Percentiles rank a stretch among this genome's conserved stretches.
Conservation (phyloP, 345 rosid species). For the Schrenkiella parvula region DNA sequence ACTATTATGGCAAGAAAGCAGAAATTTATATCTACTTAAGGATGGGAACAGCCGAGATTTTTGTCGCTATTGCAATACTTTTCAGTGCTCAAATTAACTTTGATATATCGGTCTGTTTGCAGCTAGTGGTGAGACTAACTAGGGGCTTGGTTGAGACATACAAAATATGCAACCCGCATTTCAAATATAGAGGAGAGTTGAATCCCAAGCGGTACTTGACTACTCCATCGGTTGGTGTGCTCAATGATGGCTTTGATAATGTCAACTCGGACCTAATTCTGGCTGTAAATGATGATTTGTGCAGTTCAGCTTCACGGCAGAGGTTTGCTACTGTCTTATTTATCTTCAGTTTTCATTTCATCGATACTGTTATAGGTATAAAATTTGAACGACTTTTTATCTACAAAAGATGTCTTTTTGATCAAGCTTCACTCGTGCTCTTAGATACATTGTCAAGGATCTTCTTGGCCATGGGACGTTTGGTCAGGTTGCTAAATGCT, state of each 20-base stretch:
- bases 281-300: slow-evolving; percentile 64
- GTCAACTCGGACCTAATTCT: slow-evolving; percentile 93
- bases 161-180: slow-evolving; percentile 79
- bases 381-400: slow-evolving; percentile 6
- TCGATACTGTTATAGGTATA: not conserved
- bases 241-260: slow-evolving; percentile 93
- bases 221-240: slow-evolving; percentile 86
- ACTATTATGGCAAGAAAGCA: not conserved
- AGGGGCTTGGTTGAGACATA: slow-evolving; percentile 87
- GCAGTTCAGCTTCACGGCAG: slow-evolving; percentile 68
- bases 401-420: not conserved
- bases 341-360: not conserved
- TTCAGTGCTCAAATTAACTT: slow-evolving; percentile 10
- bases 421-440: slow-evolving; percentile 28
- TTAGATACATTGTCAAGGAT: slow-evolving; percentile 94
- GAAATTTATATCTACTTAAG: slow-evolving; percentile 6
- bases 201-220: slow-evolving; percentile 97
- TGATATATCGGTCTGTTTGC: slow-evolving; percentile 33
- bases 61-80: slow-evolving; percentile 3
- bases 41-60: not conserved
- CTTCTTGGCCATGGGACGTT: slow-evolving; percentile 99
- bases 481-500: slow-evolving; percentile 99
- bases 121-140: slow-evolving; percentile 85
- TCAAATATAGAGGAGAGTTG: slow-evolving; percentile 86
- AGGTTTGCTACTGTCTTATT: slow-evolving; percentile 52